These are phyloP conservation scores for Aspergillus mulundensis DNA, from an alignment of 495 filamentous ascomycete species.

Conservation along the genomic window DNA sequence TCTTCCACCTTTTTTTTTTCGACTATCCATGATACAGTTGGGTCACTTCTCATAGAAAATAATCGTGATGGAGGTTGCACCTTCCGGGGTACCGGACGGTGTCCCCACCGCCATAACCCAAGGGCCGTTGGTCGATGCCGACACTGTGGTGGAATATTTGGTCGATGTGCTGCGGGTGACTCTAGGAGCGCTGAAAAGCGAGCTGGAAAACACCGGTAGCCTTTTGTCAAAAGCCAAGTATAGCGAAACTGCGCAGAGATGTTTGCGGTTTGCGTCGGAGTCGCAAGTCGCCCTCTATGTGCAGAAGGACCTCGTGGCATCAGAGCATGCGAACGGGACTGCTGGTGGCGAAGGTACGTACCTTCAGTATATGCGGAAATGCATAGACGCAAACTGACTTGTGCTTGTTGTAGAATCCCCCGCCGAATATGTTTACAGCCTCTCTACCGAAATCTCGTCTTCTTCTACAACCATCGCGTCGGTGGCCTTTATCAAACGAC, in stretches of 20 bases:
- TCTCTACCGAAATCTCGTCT: conserved; percentile 76
- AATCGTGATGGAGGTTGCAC: conserved; percentile 48
- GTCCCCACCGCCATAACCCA: conserved; percentile 34
- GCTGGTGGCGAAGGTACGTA: conserved; percentile 42
- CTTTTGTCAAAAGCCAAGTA: conserved; percentile 68
- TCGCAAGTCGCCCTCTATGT: conserved; percentile 84
- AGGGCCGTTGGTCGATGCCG: conserved; percentile 50
- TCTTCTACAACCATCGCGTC: conserved; percentile 75
- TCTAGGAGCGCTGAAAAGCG: conserved; percentile 74
- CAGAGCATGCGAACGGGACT: conserved; percentile 49
- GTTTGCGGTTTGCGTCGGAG: conserved; percentile 84
- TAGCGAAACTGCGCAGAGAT: conserved; percentile 77
- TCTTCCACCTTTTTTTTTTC: not conserved
- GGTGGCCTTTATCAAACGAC: conserved; percentile 84
- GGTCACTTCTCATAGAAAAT: conserved; percentile 21
- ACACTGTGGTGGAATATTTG: conserved; percentile 72
- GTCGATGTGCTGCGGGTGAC: conserved; percentile 73
- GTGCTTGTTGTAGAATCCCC: conserved; percentile 20
- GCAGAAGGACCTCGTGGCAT: conserved; percentile 68
- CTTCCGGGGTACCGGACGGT: conserved; percentile 45
- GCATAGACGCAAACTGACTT: not conserved
- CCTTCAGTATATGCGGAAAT: not conserved
- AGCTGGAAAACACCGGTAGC: conserved; percentile 76
- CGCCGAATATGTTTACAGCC: conserved; percentile 63
- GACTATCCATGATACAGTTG: conserved; percentile 31